Percentiles rank a stretch among this genome's conserved stretches.
phyloP scores from a whole-genome alignment of 306 rosid species.

The Abrus pulchellus region DNA sequence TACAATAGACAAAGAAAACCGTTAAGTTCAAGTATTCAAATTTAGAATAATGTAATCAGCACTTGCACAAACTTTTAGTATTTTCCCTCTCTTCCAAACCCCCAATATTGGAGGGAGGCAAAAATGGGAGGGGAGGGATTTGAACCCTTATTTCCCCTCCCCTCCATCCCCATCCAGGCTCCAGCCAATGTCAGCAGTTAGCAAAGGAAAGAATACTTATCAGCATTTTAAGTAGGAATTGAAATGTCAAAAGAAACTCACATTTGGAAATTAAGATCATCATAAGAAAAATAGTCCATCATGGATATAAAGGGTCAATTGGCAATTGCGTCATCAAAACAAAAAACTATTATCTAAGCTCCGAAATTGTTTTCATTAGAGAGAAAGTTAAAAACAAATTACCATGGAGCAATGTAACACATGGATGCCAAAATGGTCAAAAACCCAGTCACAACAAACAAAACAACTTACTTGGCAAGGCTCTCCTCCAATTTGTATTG shows the following conservation, averaged over 20 bases:
- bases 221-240: constrained; percentile 14
- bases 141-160: neutral
- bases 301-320: neutral
- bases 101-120: neutral
- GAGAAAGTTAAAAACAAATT: constrained; percentile 41
- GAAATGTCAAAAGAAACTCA: constrained; percentile 2
- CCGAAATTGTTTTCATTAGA: constrained; percentile 15
- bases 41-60: neutral
- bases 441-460: constrained; percentile 31
- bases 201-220: constrained; percentile 8
- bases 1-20: too few relatives aligned
- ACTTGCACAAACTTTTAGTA: constrained; percentile 1
- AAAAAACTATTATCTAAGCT: neutral
- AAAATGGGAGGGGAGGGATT: too few relatives aligned
- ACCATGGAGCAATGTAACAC: constrained; percentile 20
- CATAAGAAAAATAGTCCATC: constrained; percentile 30
- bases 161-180: neutral
- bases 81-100: neutral
- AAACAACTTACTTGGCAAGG: constrained; percentile 77
- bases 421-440: neutral
- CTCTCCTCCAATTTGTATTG: constrained; percentile 89
- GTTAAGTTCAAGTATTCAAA: neutral
- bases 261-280: constrained; percentile 18
- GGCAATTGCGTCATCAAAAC: constrained; percentile 26
- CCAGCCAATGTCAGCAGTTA: constrained; percentile 1